Base-by-base conservation (phyloP, 129 eudicot species). In the Escallonia rubra region DNA sequence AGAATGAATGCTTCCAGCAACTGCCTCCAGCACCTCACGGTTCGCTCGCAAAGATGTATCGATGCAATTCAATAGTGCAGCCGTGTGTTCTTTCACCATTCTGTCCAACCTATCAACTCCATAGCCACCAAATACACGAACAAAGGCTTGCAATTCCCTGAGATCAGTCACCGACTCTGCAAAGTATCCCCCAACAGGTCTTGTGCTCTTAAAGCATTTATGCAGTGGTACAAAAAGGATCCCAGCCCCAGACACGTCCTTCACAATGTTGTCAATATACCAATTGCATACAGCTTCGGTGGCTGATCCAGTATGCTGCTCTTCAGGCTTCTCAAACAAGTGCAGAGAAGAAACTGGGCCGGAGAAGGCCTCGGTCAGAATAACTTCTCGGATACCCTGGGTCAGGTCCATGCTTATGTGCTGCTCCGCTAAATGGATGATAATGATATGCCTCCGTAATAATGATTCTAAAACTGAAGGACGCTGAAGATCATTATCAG, bases 331-430 rank as follows among this genome's bases (percentile, higher is more conserved):
- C 16, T 94, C 93, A 64, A 89, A 94, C 75, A 82, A 71, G 67
- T 94, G 97, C 38, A 94, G 67, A 39, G 97, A 83, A 57, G 96
- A 89, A 73, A 94, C 90, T 2, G 99, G 99, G 57, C 99, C 96
- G 42, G 78, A 76, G 80, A 87, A 94, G 57, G 93, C 76, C 63
- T 89, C 97, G 0, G 82, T 69, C 64, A 94, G 88, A 67, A 94
- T 67, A 34, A 94, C 93, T 81, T 94, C 99, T 41, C 99, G 87
- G 68, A 94, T 87, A 42, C 96, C 97, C 79, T 89, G 92, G 15
- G 97, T 89, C 52, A 94, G 93, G 82, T 94, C 99, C 99, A 94
- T 94, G 87, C 99, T 94, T 67, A 94, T 87, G 59, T 94, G 99
- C 66, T 94, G 99, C 75, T 94, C 99, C 2, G 99, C 96, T 43